phyloP scores from a whole-genome alignment of 805 yeast genomes.

The Cyberlindnera petersonii region DNA sequence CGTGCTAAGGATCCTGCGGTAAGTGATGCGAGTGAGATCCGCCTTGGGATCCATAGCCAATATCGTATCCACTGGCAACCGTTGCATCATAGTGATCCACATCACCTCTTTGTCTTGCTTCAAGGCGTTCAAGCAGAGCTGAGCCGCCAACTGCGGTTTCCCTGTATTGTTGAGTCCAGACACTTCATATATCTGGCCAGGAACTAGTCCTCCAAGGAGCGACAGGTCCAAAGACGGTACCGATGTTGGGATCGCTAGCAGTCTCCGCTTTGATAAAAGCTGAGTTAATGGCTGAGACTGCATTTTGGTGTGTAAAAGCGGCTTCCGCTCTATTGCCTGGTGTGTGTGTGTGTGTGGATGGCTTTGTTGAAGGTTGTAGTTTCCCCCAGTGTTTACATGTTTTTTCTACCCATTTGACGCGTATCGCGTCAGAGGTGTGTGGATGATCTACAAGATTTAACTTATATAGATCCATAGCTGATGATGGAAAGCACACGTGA shows the following conservation, averaged over 20 bases:
- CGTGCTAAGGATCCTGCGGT: constrained; percentile 4
- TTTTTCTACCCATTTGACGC: no score
- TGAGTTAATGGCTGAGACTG: constrained; percentile 21
- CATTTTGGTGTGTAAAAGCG: constrained; percentile 11
- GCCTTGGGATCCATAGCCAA: constrained; percentile 1
- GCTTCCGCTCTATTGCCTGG: background rate
- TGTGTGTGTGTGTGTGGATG: constrained; percentile 1
- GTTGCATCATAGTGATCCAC: constrained; percentile 24
- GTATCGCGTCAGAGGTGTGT: no score
- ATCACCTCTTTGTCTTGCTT: constrained; percentile 17
- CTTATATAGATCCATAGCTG: no score
- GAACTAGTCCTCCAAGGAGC: constrained; percentile 24
- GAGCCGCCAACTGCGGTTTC: constrained; percentile 13
- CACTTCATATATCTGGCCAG: constrained; percentile 25
- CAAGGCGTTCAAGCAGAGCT: constrained; percentile 15
- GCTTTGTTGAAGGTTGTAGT: no score
- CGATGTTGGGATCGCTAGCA: constrained; percentile 17
- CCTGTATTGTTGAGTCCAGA: constrained; percentile 24
- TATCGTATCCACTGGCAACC: background rate
- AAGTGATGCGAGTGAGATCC: background rate
- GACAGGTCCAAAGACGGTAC: constrained; percentile 16
- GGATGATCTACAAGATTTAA: no score
- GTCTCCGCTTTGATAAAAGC: constrained; percentile 18
- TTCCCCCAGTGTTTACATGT: background rate
- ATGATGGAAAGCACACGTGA: no score